Evolutionary conservation across 371 early-diverging fungal species (phyloP).

Genomic region (Syncephalastrum sp.): DNA sequence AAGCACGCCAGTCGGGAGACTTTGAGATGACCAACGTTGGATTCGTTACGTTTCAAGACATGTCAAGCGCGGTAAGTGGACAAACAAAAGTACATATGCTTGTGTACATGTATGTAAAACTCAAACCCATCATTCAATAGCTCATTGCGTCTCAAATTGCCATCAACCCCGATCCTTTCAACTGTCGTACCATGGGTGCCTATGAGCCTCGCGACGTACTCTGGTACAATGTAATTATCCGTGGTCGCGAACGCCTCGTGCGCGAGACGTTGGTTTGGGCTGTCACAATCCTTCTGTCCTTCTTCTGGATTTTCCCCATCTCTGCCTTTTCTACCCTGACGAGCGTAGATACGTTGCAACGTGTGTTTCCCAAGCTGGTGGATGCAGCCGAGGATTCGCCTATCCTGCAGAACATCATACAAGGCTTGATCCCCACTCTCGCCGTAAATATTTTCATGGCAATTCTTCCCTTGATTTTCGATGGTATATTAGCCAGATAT

Average conservation of each 20-base stretch:
- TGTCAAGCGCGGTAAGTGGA: constrained; percentile 40
- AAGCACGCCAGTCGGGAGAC: constrained; percentile 26
- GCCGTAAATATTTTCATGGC: constrained; percentile 53
- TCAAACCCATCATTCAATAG: constrained; percentile 14
- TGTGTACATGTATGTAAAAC: not conserved
- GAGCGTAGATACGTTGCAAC: constrained; percentile 36
- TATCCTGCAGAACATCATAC: constrained; percentile 36
- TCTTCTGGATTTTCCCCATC: constrained; percentile 52
- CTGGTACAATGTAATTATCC: constrained; percentile 62
- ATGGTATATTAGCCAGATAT: constrained; percentile 22
- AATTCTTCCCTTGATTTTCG: constrained; percentile 61
- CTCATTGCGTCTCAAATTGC: constrained; percentile 60
- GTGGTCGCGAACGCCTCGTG: constrained; percentile 40
- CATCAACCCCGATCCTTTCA: constrained; percentile 63
- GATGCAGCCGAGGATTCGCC: constrained; percentile 15
- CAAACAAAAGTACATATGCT: not conserved
- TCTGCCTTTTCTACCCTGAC: constrained; percentile 45
- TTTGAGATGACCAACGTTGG: constrained; percentile 42
- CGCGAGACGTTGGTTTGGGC: constrained; percentile 46
- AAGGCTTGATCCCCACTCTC: constrained; percentile 54
- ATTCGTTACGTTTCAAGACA: constrained; percentile 46
- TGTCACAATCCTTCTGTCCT: constrained; percentile 32
- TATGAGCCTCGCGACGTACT: constrained; percentile 76
- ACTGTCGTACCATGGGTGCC: constrained; percentile 63
- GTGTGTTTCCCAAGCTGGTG: constrained; percentile 22